These are phyloP conservation scores for Chalciporus sphaerocephalus DNA, from an alignment of 768 basidiomycete genomes.

Conservation along the genomic window DNA sequence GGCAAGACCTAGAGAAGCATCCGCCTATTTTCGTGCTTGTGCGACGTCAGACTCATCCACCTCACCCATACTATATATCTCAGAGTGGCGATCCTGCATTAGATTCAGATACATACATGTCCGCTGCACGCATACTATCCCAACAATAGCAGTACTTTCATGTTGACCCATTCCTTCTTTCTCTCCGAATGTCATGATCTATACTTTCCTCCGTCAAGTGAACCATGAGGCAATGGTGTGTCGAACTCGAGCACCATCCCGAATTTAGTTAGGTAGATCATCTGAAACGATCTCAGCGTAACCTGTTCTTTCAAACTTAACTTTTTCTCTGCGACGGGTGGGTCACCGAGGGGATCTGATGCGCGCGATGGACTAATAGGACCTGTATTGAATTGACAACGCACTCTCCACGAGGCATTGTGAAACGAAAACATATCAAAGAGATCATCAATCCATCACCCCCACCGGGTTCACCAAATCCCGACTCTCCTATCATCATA, in stretches of 20 bases:
- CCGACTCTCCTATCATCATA: neutral
- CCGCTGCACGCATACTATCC: slow-evolving; percentile 10
- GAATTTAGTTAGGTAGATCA: slow-evolving; percentile 13
- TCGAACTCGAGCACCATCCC: neutral
- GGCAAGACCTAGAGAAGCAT: slow-evolving; percentile 50
- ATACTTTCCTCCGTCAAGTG: neutral
- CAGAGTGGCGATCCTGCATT: slow-evolving; percentile 5
- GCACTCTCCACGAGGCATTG: slow-evolving; percentile 25
- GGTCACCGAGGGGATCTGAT: slow-evolving; percentile 26
- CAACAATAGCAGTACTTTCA: slow-evolving; percentile 1
- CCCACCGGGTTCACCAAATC: neutral
- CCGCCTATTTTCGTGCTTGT: neutral
- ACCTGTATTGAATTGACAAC: too few relatives aligned
- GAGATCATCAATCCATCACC: slow-evolving; percentile 22
- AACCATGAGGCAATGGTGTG: slow-evolving; percentile 11
- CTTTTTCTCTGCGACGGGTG: slow-evolving; percentile 12
- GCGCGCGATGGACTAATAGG: slow-evolving; percentile 8
- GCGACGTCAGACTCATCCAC: slow-evolving; percentile 3
- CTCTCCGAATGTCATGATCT: slow-evolving; percentile 17
- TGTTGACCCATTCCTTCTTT: slow-evolving; percentile 9
- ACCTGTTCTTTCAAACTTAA: slow-evolving; percentile 3
- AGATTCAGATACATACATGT: slow-evolving; percentile 15
- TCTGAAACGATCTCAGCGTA: slow-evolving; percentile 13
- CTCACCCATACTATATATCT: slow-evolving; percentile 6
- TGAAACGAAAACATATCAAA: too few relatives aligned